These are phyloP conservation scores for Musa itinerans DNA, from an alignment of 176 grass and related monocot genomes.

Conservation along the genomic window DNA sequence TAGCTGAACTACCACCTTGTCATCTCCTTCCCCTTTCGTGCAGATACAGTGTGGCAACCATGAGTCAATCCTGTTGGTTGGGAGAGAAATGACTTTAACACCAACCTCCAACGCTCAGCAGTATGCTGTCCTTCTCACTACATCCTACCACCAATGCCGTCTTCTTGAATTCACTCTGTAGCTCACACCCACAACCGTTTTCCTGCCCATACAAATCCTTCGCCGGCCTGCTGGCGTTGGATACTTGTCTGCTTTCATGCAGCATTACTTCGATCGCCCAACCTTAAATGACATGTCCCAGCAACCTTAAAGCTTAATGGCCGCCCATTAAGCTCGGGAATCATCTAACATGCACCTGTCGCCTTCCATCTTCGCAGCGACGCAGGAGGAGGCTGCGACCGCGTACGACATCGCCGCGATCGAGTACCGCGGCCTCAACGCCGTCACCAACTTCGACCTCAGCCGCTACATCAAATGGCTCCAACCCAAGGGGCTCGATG, in stretches of 20 bases:
- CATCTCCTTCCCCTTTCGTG: background rate
- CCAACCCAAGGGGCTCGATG: constrained; percentile 23
- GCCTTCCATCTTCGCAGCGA: constrained; percentile 28
- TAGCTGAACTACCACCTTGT: background rate
- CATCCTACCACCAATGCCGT: too few relatives aligned
- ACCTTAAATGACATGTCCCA: too few relatives aligned
- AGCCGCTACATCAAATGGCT: constrained; percentile 85
- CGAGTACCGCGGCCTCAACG: constrained; percentile 75
- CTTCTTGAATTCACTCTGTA: background rate
- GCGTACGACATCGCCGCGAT: constrained; percentile 97
- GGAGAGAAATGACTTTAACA: background rate
- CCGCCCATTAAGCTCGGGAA: background rate
- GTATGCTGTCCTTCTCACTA: too few relatives aligned
- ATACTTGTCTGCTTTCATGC: too few relatives aligned
- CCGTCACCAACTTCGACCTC: constrained; percentile 92
- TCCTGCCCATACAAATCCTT: background rate
- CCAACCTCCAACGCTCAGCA: constrained; percentile 34
- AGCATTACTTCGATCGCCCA: too few relatives aligned
- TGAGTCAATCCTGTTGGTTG: too few relatives aligned
- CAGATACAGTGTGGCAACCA: too few relatives aligned
- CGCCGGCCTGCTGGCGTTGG: too few relatives aligned
- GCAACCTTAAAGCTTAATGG: too few relatives aligned
- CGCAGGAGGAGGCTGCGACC: constrained; percentile 85
- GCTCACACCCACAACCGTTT: constrained; percentile 19
- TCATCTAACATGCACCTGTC: background rate